These are phyloP conservation scores for Ophiostoma sp. DNA, from an alignment of 2,329 filamentous ascomycete genomes.

Conservation along the genomic window DNA sequence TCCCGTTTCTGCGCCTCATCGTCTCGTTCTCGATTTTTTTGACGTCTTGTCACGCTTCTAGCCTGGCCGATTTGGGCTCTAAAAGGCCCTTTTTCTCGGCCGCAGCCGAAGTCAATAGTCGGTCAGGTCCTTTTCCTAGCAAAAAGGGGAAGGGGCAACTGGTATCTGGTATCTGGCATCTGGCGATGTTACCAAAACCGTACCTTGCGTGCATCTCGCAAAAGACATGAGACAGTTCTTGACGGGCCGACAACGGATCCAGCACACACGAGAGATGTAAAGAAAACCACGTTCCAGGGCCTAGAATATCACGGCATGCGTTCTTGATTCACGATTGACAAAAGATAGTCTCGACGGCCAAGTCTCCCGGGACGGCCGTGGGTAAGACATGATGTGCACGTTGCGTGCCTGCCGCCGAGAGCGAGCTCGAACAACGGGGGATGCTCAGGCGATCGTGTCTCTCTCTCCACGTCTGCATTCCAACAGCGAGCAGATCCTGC, in stretches of 20 bases:
- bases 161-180: not conserved
- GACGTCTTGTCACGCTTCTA: not conserved
- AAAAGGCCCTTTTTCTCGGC: constrained; percentile 22
- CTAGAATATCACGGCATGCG: not conserved
- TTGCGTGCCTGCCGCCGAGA: not conserved
- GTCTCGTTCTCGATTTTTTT: not conserved
- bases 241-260: not conserved
- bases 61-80: not conserved
- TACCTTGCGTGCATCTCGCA: not conserved
- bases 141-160: not conserved
- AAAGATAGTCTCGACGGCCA: not conserved
- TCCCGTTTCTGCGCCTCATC: not conserved
- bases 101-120: constrained; percentile 10
- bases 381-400: not conserved
- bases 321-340: not conserved
- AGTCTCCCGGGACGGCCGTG: not conserved
- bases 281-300: not conserved
- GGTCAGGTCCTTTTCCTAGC: not conserved
- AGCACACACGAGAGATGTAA: not conserved
- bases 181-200: not conserved
- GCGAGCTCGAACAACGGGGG: not conserved
- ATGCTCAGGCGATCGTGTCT: not conserved
- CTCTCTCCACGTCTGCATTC: not conserved
- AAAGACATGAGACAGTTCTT: not conserved
- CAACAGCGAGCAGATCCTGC: not conserved